Conservation (phyloP, 1,284 basidiomycete species). For the Porphyrellus sp. region DNA sequence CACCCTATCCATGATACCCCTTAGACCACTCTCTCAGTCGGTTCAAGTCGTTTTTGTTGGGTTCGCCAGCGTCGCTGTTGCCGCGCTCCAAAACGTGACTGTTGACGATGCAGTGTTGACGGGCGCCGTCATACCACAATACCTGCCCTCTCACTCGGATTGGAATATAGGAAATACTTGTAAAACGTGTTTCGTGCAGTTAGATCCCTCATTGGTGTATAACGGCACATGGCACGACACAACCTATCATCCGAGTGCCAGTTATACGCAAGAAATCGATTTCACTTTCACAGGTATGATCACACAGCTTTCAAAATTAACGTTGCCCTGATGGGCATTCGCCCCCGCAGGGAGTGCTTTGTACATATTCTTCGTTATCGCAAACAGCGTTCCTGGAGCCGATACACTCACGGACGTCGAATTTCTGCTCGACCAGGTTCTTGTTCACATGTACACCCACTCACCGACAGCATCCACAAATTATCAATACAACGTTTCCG, state of each 20-base stretch:
- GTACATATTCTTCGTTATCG: constrained; percentile 22
- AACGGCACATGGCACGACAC: constrained; percentile 23
- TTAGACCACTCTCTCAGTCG: background rate
- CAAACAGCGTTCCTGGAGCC: background rate
- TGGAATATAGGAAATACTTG: constrained; percentile 1
- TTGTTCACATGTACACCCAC: background rate
- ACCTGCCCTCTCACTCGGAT: background rate
- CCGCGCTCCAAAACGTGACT: constrained; percentile 8
- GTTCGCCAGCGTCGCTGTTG: background rate
- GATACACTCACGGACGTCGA: constrained; percentile 1
- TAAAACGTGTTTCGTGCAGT: background rate
- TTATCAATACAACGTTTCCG: constrained; percentile 16
- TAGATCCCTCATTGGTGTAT: constrained; percentile 2
- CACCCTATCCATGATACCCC: background rate
- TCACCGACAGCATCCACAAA: background rate
- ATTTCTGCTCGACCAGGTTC: constrained; percentile 10
- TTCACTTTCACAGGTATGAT: constrained; percentile 17
- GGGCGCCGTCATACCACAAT: constrained; percentile 1
- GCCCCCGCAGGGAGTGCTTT: constrained; percentile 13
- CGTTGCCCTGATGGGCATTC: too few relatives aligned
- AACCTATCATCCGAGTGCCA: background rate
- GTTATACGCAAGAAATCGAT: background rate
- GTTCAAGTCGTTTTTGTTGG: background rate
- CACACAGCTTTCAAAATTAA: too few relatives aligned
- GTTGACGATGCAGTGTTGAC: constrained; percentile 15